Evolutionary conservation across 2,329 filamentous ascomycete species (phyloP).

Genomic region (Moelleriella libera): DNA sequence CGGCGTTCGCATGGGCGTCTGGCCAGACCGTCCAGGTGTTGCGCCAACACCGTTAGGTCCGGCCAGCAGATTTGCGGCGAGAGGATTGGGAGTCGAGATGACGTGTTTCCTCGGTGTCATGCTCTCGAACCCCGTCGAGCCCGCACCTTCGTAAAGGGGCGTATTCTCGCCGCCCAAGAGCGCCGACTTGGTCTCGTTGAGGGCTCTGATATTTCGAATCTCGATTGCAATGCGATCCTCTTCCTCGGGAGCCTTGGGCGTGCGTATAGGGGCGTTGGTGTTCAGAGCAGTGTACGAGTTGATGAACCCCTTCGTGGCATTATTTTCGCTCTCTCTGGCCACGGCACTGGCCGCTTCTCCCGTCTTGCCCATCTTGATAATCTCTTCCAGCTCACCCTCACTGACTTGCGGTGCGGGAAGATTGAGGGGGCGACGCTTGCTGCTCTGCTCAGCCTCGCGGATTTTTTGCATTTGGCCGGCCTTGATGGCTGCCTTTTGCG

Average conservation of each 20-base stretch:
- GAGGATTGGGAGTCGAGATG: constrained; percentile 84
- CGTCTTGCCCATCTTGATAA: constrained; percentile 96
- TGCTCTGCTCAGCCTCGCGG: constrained; percentile 90
- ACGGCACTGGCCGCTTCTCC: constrained; percentile 71
- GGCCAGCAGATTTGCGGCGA: constrained; percentile 75
- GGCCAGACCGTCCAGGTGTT: constrained; percentile 55
- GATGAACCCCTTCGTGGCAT: constrained; percentile 71
- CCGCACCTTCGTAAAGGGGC: constrained; percentile 65
- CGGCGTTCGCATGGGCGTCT: constrained; percentile 78
- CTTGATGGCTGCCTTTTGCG: constrained; percentile 77
- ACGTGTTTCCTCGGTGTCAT: constrained; percentile 67
- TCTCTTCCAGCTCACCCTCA: constrained; percentile 87
- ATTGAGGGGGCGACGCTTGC: constrained; percentile 72
- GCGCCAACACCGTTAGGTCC: constrained; percentile 48
- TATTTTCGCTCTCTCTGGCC: constrained; percentile 67
- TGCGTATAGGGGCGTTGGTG: constrained; percentile 75
- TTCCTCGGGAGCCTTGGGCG: constrained; percentile 77
- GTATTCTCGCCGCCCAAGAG: constrained; percentile 90
- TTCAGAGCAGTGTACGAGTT: constrained; percentile 77
- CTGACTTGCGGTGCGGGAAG: constrained; percentile 84
- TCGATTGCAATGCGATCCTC: constrained; percentile 96
- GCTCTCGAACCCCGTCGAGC: constrained; percentile 79
- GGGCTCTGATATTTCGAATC: constrained; percentile 79
- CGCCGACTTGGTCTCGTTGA: constrained; percentile 89
- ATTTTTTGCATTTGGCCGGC: constrained; percentile 91